These are phyloP conservation scores for Stentor roeselii DNA, from an alignment of 73 alveolate species.

Conservation along the genomic window DNA sequence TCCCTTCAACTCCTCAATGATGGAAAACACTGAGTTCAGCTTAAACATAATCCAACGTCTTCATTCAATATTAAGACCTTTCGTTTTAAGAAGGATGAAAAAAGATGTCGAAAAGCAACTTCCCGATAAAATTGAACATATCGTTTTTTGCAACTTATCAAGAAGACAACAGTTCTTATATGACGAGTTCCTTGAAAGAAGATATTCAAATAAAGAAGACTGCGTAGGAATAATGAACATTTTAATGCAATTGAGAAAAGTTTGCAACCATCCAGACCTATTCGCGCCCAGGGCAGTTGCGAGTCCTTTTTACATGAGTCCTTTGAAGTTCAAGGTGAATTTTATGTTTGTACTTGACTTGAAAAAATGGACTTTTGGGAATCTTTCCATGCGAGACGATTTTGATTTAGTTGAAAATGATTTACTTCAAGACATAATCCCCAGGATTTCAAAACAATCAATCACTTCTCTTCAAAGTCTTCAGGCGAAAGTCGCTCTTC, in stretches of 20 bases:
- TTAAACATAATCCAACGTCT: conserved; percentile 80
- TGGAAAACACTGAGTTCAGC: conserved; percentile 69
- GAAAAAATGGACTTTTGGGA: neutral
- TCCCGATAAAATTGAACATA: conserved; percentile 94
- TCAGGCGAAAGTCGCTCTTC: no score
- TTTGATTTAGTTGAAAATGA: neutral
- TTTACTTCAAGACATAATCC: no score
- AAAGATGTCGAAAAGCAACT: conserved; percentile 97
- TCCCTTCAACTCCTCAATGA: conserved; percentile 87
- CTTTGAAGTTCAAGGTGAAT: conserved; percentile 9
- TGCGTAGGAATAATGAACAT: conserved; percentile 95
- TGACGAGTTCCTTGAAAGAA: conserved; percentile 95
- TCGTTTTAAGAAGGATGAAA: conserved; percentile 94
- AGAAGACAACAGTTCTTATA: conserved; percentile 94
- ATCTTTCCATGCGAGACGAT: neutral
- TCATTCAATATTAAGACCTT: conserved; percentile 94
- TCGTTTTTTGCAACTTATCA: conserved; percentile 90
- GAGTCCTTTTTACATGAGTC: conserved; percentile 56
- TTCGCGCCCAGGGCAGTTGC: conserved; percentile 95
- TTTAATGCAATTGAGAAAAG: conserved; percentile 96
- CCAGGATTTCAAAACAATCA: no score
- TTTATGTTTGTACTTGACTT: conserved; percentile 12
- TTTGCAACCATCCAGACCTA: conserved; percentile 99
- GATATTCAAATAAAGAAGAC: conserved; percentile 80
- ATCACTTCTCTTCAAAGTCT: no score